These are phyloP conservation scores for Calonectria hawksworthii DNA, from an alignment of 2,329 filamentous ascomycete species.

Conservation along the genomic window DNA sequence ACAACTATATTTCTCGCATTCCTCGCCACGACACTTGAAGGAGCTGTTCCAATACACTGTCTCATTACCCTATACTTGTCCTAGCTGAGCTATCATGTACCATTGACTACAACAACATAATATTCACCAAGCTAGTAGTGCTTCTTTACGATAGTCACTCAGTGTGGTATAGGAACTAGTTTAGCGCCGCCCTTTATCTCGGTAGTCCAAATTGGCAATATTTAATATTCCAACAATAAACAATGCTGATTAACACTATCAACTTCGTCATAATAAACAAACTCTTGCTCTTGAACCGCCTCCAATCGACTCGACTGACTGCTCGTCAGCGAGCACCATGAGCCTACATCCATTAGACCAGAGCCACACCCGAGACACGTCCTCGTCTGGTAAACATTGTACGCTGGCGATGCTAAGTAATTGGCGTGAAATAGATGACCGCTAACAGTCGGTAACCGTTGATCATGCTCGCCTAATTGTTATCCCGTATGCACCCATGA, in stretches of 20 bases:
- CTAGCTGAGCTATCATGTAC: background rate
- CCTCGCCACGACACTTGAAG: too few relatives aligned
- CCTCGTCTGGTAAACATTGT: background rate
- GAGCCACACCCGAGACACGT: background rate
- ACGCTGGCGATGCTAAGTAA: background rate
- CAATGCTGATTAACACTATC: constrained; percentile 23
- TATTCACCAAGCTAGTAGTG: background rate
- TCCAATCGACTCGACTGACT: background rate
- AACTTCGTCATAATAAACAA: background rate
- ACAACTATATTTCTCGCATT: too few relatives aligned
- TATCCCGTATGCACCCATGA: background rate
- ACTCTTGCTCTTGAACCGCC: background rate
- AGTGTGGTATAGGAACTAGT: too few relatives aligned
- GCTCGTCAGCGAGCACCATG: background rate
- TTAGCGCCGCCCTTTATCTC: too few relatives aligned
- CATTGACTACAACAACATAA: background rate
- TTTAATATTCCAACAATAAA: background rate
- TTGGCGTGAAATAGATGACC: background rate
- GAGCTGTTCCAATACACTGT: background rate
- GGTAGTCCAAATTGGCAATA: background rate
- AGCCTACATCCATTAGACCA: background rate
- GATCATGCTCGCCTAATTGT: background rate
- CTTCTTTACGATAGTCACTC: background rate
- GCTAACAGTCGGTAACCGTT: too few relatives aligned
- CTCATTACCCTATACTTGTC: background rate